Evolutionary conservation across 345 rosid genomes (phyloP), one percentile per base, ranked within the genome.

Genomic region (Eucalyptus guilfoylei): DNA sequence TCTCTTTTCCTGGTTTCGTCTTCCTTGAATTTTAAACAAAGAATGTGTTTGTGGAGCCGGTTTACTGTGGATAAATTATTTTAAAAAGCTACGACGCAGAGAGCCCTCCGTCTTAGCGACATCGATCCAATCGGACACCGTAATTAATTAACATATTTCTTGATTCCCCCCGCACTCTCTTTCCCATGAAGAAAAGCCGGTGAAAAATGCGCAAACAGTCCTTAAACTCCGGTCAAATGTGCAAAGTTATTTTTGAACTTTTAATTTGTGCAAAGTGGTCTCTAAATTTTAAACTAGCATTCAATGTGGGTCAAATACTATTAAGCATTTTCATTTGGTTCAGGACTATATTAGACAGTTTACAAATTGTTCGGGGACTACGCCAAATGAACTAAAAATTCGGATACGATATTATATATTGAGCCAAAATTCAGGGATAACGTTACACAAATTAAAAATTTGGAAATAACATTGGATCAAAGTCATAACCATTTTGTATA

Each of bases 381-480:
- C 1, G 2, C 1, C 4, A 0, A 19, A 72, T 2, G 7, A 76
- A 40, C 1, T 76, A 0, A 76, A 76, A 11, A 1, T 76, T 1
- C 1, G 0, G 14, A 24, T 2, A 21, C 0, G 2, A 11, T 0
- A 37, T 76, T 8, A 8, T 14, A 21, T 2, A 3, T 76, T 37
- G 0, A 10, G 5, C 1, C 1, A 37, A 76, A 37, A 10, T 76
- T 19, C 5, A 76, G 0, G 0, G 3, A 21, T 3, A 1, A 72
- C 0, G 6, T 69, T 17, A 17, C 14, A 17, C 4, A 2, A 37
- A 76, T 76, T 37, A 21, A 21, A 11, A 10, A 0, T 40, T 21
- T 3, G 4, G 0, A 24, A 11, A 21, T 0, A 1, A 21, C 3
- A 1, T 37, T 37, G 0, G 2, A 19, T 5, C 1, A 37, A 11